Evolutionary conservation across 2,329 filamentous ascomycete genomes (phyloP), one percentile per base, ranked within the genome.

Genomic region (Aschersonia sp.): DNA sequence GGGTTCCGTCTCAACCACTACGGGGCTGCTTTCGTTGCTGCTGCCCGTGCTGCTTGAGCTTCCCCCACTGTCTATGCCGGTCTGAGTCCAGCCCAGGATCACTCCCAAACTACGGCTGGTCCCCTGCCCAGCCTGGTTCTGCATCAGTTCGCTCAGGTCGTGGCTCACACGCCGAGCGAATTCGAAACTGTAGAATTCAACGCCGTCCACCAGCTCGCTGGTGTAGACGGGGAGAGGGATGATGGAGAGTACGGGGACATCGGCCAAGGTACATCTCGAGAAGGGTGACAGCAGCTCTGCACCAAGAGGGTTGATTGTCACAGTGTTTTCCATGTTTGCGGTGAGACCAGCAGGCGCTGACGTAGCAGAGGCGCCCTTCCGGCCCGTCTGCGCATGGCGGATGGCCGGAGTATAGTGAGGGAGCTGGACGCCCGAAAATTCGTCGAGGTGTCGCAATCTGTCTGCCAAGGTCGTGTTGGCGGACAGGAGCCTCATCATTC

Each of bases 381-480:
- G 22, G 22, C 22, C 22, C 22, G 22, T 22, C 22, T 22, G 22
- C 22, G 22, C 22, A 22, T 22, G 22, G 22, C 22, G 22, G 22
- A 22, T 22, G 22, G 22, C 22, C 22, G 22, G 22, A 22, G 22
- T 43, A 41, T 56, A 50, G 32, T 51, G 45, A 30, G 52, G 51
- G 37, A 54, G 48, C 9, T 8, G 42, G n/a, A 46, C 32, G 30
- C 42, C 52, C 35, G 46, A 56, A 47, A 50, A 51, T 49, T 54
- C 56, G 45, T 53, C 52, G 22, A 59, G 45, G 46, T 52, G 54
- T 40, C 60, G 60, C 54, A 66, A 57, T 31, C 63, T 57, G 6
- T 51, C 47, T n/a, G 63, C 52, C 29, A 66, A 57, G 39, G 54
- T 51, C 35, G 58, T 51, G 52, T 65, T 65, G 52, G 62, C 63